Evolutionary conservation across 805 yeast genomes (phyloP).

Genomic region (Wickerhamiella sergipiensis): DNA sequence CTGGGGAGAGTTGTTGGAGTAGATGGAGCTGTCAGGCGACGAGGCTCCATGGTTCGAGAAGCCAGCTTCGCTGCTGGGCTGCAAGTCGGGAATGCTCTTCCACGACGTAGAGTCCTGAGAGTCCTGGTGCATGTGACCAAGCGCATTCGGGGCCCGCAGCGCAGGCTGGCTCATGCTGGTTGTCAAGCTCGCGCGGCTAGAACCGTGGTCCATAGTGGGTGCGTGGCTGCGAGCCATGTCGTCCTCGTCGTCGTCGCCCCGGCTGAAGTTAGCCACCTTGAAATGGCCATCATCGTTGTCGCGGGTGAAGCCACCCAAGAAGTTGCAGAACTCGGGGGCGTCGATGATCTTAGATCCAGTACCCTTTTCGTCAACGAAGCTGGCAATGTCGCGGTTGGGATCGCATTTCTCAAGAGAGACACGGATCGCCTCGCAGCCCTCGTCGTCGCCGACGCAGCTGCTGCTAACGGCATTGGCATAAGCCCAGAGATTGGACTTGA

Average conservation of each 20-base stretch:
- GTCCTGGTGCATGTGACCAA: not conserved
- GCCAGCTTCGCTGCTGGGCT: constrained; percentile 3
- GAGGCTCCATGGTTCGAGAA: constrained; percentile 14
- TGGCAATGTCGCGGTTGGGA: constrained; percentile 41
- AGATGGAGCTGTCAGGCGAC: constrained; percentile 17
- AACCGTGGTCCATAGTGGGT: not conserved
- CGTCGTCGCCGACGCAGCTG: constrained; percentile 66
- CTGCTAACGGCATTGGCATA: constrained; percentile 63
- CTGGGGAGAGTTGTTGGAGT: constrained; percentile 9
- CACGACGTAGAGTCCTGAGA: not conserved
- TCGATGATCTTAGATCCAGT: constrained; percentile 52
- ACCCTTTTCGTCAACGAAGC: constrained; percentile 39
- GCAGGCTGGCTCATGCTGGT: not conserved
- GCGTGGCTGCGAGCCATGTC: not conserved
- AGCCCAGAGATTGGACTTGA: constrained; percentile 64
- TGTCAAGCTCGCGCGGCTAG: not conserved
- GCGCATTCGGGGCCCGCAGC: not conserved
- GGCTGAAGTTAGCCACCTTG: constrained; percentile 25
- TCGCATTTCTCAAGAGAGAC: constrained; percentile 54
- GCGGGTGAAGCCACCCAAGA: constrained; percentile 29
- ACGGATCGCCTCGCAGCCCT: constrained; percentile 59
- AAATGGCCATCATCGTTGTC: constrained; percentile 19
- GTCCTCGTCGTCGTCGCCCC: constrained; percentile 6
- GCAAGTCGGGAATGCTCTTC: not conserved
- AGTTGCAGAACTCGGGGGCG: constrained; percentile 55